phyloP scores from a whole-genome alignment of 2,329 filamentous ascomycete genomes.

The Exophiala mesophila region DNA sequence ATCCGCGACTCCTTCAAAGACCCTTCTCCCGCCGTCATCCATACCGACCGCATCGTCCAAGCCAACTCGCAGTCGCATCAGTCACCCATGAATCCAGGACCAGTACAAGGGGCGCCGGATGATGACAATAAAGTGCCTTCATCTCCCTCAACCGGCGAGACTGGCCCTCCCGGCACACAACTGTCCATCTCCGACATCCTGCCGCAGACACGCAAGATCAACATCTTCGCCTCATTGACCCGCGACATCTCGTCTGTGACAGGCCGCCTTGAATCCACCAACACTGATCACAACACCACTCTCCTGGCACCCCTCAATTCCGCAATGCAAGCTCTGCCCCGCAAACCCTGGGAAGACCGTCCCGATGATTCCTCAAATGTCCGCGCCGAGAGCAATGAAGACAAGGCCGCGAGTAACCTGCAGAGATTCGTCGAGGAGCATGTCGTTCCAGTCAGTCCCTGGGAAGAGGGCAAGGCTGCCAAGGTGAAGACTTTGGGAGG shows the following conservation, averaged over 20 bases:
- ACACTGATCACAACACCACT: slow-evolving; percentile 65
- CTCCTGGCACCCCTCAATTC: slow-evolving; percentile 83
- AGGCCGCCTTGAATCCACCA: slow-evolving; percentile 56
- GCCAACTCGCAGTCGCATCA: slow-evolving; percentile 9
- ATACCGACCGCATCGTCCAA: neutral
- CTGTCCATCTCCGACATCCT: slow-evolving; percentile 81
- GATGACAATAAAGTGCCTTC: slow-evolving; percentile 2
- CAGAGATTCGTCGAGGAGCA: slow-evolving; percentile 80
- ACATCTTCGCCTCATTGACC: slow-evolving; percentile 76
- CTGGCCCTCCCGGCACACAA: slow-evolving; percentile 33
- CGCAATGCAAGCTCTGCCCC: slow-evolving; percentile 68
- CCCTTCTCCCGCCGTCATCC: neutral
- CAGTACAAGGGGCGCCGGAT: slow-evolving; percentile 5
- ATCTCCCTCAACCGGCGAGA: slow-evolving; percentile 1
- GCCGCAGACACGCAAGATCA: slow-evolving; percentile 70
- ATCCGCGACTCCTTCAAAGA: slow-evolving; percentile 4
- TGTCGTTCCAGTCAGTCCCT: slow-evolving; percentile 69
- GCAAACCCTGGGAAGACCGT: slow-evolving; percentile 73
- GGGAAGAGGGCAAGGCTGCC: slow-evolving; percentile 59
- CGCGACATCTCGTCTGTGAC: slow-evolving; percentile 68
- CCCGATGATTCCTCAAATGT: slow-evolving; percentile 21
- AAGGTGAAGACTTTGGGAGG: slow-evolving; percentile 66
- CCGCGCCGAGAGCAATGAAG: slow-evolving; percentile 59
- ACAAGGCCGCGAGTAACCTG: slow-evolving; percentile 72
- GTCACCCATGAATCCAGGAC: slow-evolving; percentile 19